Evolutionary conservation across 2,329 filamentous ascomycete genomes (phyloP), one percentile per base, ranked within the genome.

Genomic region (Phialemonium atrogriseum): DNA sequence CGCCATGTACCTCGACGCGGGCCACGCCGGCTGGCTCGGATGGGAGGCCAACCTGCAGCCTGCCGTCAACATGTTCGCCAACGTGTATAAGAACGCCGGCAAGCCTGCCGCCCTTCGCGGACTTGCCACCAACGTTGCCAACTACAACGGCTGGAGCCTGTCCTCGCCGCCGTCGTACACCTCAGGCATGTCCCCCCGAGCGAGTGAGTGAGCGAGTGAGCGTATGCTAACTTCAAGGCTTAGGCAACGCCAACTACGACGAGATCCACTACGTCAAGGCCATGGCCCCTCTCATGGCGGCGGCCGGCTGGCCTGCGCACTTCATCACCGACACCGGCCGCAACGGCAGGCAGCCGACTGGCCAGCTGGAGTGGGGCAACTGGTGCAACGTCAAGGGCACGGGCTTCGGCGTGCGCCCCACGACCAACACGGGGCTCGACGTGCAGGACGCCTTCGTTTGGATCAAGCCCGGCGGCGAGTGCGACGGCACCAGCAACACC

Each of bases 401-500:
- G 31, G 77, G 78, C 7, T 81, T 80, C 39, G 79, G 78, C 37
- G 54, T 56, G n/a, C 68, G 74, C n/a, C 76, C 77, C 2, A 70
- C 70, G 4, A 63, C 73, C n/a, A 60, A 72, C 48, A 82, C 77
- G 7, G 73, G 70, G 10, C 65, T 75, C 40, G 48, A 55, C 2
- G 58, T 77, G 12, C 61, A 70, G 20, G 79, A 83, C 50, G 75
- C 77, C 24, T 77, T 82, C 42, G 77, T 81, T 35, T 82, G 78
- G 78, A 60, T 81, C 44, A 83, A 82, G 66, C 78, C 78, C 5
- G 78, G 78, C 41, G 67, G 68, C 38, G 68, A 71, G 50, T 82
- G 60, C 26, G 64, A 68, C 40, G 64, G 63, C 40, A 67, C 64
- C 22, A 67, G 61, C 21, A 54, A 73, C 45, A 60, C 56, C 23